Conservation (phyloP, 1,139 yeast species). For the Nakaseomyces uthaithaninus region DNA sequence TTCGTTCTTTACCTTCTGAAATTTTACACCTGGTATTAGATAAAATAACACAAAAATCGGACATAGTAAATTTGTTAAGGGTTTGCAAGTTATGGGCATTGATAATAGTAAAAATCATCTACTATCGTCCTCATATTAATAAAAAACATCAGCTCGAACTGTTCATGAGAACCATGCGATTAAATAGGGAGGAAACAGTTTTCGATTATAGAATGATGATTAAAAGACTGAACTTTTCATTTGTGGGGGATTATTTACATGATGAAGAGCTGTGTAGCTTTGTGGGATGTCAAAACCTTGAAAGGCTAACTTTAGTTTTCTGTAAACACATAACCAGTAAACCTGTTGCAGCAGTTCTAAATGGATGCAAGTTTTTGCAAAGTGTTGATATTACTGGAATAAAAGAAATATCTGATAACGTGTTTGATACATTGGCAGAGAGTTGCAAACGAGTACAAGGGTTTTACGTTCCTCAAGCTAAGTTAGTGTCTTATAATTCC, state of each 20-base stretch:
- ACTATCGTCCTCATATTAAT: conserved; percentile 83
- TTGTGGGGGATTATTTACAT: conserved; percentile 58
- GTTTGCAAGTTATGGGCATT: conserved; percentile 82
- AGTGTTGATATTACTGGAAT: conserved; percentile 89
- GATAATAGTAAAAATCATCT: conserved; percentile 67
- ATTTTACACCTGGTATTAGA: conserved; percentile 64
- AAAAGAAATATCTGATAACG: conserved; percentile 56
- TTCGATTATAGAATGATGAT: conserved; percentile 72
- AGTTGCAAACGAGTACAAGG: conserved; percentile 80
- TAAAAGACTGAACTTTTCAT: conserved; percentile 71
- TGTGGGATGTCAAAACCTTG: conserved; percentile 64
- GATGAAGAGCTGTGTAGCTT: conserved; percentile 53
- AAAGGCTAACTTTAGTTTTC: conserved; percentile 76
- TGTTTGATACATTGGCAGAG: conserved; percentile 59
- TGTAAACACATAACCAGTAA: conserved; percentile 58
- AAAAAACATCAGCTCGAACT: conserved; percentile 42
- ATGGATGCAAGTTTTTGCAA: conserved; percentile 62
- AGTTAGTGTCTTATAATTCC: conserved; percentile 56
- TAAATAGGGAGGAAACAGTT: conserved; percentile 42
- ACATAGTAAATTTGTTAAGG: conserved; percentile 58
- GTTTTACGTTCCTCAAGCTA: conserved; percentile 80
- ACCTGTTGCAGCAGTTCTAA: conserved; percentile 55
- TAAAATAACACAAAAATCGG: conserved; percentile 52
- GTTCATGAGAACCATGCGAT: conserved; percentile 47
- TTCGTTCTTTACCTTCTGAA: conserved; percentile 70